These are phyloP conservation scores for Exserohilum rostratum DNA, from an alignment of 2,329 filamentous ascomycete species.

Conservation along the genomic window DNA sequence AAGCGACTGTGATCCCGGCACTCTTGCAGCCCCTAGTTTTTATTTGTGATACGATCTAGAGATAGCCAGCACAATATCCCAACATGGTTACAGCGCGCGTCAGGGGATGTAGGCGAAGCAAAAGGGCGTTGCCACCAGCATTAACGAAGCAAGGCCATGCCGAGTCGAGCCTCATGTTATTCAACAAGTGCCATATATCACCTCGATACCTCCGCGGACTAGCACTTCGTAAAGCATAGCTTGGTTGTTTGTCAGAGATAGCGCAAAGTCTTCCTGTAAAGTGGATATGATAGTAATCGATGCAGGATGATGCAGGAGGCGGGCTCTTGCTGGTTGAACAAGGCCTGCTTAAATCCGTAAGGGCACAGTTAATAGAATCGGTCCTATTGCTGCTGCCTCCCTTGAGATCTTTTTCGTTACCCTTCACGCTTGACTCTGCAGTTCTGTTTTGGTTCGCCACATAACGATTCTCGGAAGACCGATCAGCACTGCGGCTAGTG, in stretches of 20 bases:
- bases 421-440: slow-evolving; percentile 9
- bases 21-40: slow-evolving; percentile 11
- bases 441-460: slow-evolving; percentile 4
- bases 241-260: slow-evolving; percentile 6
- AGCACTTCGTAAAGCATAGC: slow-evolving; percentile 5
- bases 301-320: slow-evolving; percentile 5
- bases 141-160: slow-evolving; percentile 1
- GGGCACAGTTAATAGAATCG: slow-evolving; percentile 23
- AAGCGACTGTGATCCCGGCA: background rate
- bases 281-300: slow-evolving; percentile 4
- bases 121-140: slow-evolving; percentile 3
- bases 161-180: slow-evolving; percentile 1
- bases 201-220: background rate
- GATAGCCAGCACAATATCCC: background rate
- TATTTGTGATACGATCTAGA: background rate
- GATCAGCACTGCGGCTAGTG: background rate
- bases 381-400: slow-evolving; percentile 19
- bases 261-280: slow-evolving; percentile 3
- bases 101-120: slow-evolving; percentile 13
- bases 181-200: slow-evolving; percentile 14
- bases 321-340: slow-evolving; percentile 2
- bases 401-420: slow-evolving; percentile 8
- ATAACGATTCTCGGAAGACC: background rate
- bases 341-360: slow-evolving; percentile 19
- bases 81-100: slow-evolving; percentile 7